These are phyloP conservation scores for Actinomortierella ambigua DNA, from an alignment of 371 early-diverging fungal genomes.

Conservation along the genomic window DNA sequence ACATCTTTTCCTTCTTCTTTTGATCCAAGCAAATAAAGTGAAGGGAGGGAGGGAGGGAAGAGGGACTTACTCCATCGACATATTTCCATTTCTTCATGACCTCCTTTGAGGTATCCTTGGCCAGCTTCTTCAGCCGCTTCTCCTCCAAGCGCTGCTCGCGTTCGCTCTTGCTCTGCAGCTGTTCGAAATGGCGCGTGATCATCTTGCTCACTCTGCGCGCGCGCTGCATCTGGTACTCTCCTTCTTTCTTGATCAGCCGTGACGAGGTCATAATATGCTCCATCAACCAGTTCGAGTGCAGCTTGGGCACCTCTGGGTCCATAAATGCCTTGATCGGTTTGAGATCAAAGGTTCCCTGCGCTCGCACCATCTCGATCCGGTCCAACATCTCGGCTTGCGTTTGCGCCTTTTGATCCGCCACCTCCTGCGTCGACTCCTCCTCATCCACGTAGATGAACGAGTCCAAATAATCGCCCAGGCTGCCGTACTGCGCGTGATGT, in stretches of 20 bases:
- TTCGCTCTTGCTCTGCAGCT: conserved; percentile 56
- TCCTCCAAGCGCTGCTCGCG: conserved; percentile 54
- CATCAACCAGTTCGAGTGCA: conserved; percentile 49
- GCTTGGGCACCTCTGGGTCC: conserved; percentile 42
- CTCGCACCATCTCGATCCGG: conserved; percentile 48
- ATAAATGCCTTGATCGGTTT: conserved; percentile 50
- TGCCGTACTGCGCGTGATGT: background rate
- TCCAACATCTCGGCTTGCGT: conserved; percentile 51
- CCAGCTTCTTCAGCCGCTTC: conserved; percentile 59
- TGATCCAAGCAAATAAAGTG: background rate
- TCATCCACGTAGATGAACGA: conserved; percentile 67
- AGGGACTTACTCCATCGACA: conserved; percentile 58
- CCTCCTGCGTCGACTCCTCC: conserved; percentile 59
- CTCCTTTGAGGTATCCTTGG: conserved; percentile 68
- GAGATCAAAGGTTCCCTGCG: conserved; percentile 51
- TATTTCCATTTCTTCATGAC: conserved; percentile 73
- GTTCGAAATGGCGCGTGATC: conserved; percentile 62
- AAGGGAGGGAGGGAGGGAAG: background rate
- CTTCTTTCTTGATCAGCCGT: conserved; percentile 49
- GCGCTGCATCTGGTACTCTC: conserved; percentile 51
- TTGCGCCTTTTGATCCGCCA: conserved; percentile 48
- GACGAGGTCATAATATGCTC: conserved; percentile 49
- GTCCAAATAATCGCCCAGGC: conserved; percentile 54
- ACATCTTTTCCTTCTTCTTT: background rate
- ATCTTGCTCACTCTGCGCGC: conserved; percentile 64